phyloP scores from a whole-genome alignment of 495 filamentous ascomycete species.

The Sphaerosporella brunnea region DNA sequence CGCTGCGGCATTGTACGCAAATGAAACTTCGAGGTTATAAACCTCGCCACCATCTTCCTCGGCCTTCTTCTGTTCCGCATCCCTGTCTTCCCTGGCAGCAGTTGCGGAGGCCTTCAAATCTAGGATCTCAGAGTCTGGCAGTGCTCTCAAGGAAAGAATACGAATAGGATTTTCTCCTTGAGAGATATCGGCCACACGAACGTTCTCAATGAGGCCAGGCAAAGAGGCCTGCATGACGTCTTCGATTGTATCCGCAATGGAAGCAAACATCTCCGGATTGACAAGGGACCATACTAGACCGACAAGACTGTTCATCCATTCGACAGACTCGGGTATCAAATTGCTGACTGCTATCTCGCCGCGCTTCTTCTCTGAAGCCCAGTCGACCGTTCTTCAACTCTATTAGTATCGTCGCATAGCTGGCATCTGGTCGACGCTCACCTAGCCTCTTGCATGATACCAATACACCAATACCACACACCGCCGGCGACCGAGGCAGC shows the following conservation, averaged over 20 bases:
- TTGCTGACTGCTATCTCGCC: slow-evolving; percentile 71
- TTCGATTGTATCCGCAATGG: slow-evolving; percentile 50
- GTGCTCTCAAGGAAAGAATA: slow-evolving; percentile 72
- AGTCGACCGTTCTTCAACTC: slow-evolving; percentile 55
- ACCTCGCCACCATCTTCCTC: slow-evolving; percentile 83
- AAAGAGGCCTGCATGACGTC: slow-evolving; percentile 95
- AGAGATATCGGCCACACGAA: slow-evolving; percentile 88
- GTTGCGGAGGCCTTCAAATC: slow-evolving; percentile 45
- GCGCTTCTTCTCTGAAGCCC: slow-evolving; percentile 68
- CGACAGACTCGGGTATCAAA: slow-evolving; percentile 77
- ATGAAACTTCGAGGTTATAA: slow-evolving; percentile 85
- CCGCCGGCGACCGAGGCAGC: slow-evolving; percentile 50
- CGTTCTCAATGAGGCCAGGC: slow-evolving; percentile 76
- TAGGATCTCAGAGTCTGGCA: slow-evolving; percentile 64
- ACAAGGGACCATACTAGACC: slow-evolving; percentile 71
- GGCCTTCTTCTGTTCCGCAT: slow-evolving; percentile 72
- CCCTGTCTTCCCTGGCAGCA: slow-evolving; percentile 33
- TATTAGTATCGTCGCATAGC: too few relatives aligned
- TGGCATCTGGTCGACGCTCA: too few relatives aligned
- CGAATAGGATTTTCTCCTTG: slow-evolving; percentile 80
- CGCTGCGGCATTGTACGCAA: slow-evolving; percentile 81
- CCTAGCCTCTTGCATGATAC: slow-evolving; percentile 56
- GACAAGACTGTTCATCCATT: slow-evolving; percentile 85
- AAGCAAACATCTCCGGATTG: slow-evolving; percentile 81
- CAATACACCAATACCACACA: slow-evolving; percentile 75